Base-by-base conservation (phyloP, 2,329 filamentous ascomycete genomes). In the Ophiostoma novo-ulmi region DNA sequence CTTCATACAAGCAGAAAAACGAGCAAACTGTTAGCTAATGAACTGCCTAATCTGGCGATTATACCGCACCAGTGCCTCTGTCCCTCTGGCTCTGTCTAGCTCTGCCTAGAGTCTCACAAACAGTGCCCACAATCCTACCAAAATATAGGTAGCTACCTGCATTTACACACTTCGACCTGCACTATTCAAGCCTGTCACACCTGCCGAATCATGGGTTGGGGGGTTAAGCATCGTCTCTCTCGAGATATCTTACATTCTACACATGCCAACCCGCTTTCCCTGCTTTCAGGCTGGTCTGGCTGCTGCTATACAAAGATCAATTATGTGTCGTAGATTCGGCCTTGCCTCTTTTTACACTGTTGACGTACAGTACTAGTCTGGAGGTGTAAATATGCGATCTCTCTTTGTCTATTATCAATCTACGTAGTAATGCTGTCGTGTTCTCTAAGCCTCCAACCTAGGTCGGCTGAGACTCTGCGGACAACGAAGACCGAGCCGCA, bases 21-120 rank as follows among this genome's bases (percentile, higher is more conserved):
- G 31, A 67, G 39, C 65, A 48, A 67, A 48, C 65, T 35, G 10
- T 67, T 67, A 48, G 65, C 65, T 67, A 67, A 67, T 67, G 39
- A n/a, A 48, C 65, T 67, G 65, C 65, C 65, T 67, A 48, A 31
- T 35, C 14, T 41, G 36, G 61, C 14, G 36, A 20, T 17, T 44
- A 38, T 64, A 22, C 36, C 36, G 63, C 36, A 65, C 22, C n/a
- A 10, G 7, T 31, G 31, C 3, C 31, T 31, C 31, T 31, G 31
- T 31, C 31, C 31, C 31, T 31, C 31, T 31, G 31, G 31, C 31
- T 31, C 26, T 31, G 31, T 31, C 31, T 31, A 31, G 31, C 35
- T n/a, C 35, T 64, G 14, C 22, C 48, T 17, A 36, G 26, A 63
- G 26, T 35, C 14, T 26, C 10, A 64, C 61, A 38, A 8, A 35